Base-by-base conservation (phyloP, 495 filamentous ascomycete genomes). In the Penicillium argentinense region DNA sequence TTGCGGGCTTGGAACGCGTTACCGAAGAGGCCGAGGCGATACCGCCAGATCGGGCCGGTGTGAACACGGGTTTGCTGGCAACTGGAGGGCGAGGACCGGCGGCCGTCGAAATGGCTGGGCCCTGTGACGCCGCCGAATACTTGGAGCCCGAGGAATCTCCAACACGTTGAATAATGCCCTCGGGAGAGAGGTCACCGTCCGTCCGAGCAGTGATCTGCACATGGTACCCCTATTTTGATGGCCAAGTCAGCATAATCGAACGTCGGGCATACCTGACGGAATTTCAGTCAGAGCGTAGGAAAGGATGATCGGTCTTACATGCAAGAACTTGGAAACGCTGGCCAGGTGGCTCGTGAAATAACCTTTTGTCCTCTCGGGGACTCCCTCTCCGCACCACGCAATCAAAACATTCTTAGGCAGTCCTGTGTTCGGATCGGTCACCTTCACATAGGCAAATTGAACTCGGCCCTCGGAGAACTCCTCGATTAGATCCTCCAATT, bases 331-430 rank as follows among this genome's bases (percentile, higher is more conserved):
- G 23, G 89, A 84, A 21, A 97, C 89, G 13, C 88, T 83, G 47
- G 88, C 83, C 14, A 91, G 66, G 71, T 99, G 91, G 61, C 90
- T 96, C 25, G 89, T 97, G 59, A 97, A 99, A 63, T 97, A 97
- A 18, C 93, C 93, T 63, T 97, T 97, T 12, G 91, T 97, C 56
- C 91, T 78, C 72, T 97, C 93, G 6, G 93, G 93, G n/a, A 99
- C 93, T 45, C 95, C 95, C 56, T 95, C 91, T 30, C 93, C 93
- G 64, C 93, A 99, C 93, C 93, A 99, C 30, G 84, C 91, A 57
- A 99, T 89, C 39, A 99, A 75, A 30, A 93, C 90, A 63, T 85
- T 87, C 72, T 99, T 99, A 19, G 92, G 89, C 7, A 99, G 75
- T 5, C 83, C 79, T 1, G 88, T 90, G 63, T 99, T 99, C 9